A percentile compares a stretch with the other conserved stretches of the same genome.
These are phyloP conservation scores for Fusarium nodosum DNA, from an alignment of 2,329 filamentous ascomycete species.

Conservation along the genomic window DNA sequence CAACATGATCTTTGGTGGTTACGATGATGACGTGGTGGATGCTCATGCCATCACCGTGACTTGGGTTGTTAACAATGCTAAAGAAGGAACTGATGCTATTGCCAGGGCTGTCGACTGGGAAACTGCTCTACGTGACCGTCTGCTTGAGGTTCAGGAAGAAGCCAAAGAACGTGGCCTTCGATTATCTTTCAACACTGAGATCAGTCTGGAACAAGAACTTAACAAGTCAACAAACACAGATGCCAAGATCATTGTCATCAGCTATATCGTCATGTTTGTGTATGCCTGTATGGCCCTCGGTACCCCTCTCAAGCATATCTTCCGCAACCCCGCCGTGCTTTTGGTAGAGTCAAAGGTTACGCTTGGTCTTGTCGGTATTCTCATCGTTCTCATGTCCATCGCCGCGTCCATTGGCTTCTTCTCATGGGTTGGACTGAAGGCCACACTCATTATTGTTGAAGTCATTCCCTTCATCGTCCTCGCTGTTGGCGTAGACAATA, in stretches of 20 bases:
- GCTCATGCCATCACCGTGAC: slow-evolving; percentile 87
- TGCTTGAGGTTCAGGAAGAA: slow-evolving; percentile 84
- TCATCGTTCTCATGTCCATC: slow-evolving; percentile 98
- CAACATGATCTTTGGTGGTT: slow-evolving; percentile 87
- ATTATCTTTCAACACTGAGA: slow-evolving; percentile 94
- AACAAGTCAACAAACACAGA: slow-evolving; percentile 99
- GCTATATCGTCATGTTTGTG: slow-evolving; percentile 98
- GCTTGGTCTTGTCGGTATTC: slow-evolving; percentile 91
- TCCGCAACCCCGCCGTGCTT: slow-evolving; percentile 85
- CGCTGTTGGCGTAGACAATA: slow-evolving; percentile 97
- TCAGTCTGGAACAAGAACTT: slow-evolving; percentile 93
- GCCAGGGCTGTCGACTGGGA: slow-evolving; percentile 91
- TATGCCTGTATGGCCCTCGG: slow-evolving; percentile 95
- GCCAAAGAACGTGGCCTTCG: slow-evolving; percentile 82
- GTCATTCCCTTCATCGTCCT: slow-evolving; percentile 98
- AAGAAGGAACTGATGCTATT: slow-evolving; percentile 78
- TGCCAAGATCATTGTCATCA: slow-evolving; percentile 95
- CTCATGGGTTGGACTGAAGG: slow-evolving; percentile 90
- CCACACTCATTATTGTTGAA: slow-evolving; percentile 96
- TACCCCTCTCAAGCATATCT: slow-evolving; percentile 82
- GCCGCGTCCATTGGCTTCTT: slow-evolving; percentile 95
- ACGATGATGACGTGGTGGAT: slow-evolving; percentile 75
- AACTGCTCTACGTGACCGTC: slow-evolving; percentile 77
- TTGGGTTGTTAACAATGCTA: slow-evolving; percentile 92
- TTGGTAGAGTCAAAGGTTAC: slow-evolving; percentile 98